Percentiles rank a stretch among this genome's conserved stretches.
phyloP scores from a whole-genome alignment of 495 filamentous ascomycete species.

The Talaromyces stipitatus region DNA sequence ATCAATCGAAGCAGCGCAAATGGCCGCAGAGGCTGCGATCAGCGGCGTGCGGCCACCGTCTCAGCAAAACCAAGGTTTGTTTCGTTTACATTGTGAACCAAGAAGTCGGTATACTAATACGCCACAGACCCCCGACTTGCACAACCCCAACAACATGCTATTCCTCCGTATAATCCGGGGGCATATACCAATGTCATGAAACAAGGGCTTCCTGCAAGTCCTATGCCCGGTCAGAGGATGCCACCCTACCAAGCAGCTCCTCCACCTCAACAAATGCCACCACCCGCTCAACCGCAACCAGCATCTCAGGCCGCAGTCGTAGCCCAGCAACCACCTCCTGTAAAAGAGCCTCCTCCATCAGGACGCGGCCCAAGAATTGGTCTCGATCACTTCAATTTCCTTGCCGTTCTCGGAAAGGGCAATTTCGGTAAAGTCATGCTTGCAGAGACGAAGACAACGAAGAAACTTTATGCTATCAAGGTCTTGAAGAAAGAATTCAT shows the following conservation, averaged over 20 bases:
- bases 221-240: slow-evolving; percentile 9
- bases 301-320: slow-evolving; percentile 19
- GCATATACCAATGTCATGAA: slow-evolving; percentile 59
- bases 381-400: slow-evolving; percentile 98
- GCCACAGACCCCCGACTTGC: slow-evolving; percentile 1
- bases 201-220: slow-evolving; percentile 24
- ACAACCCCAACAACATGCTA: slow-evolving; percentile 43
- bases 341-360: slow-evolving; percentile 47
- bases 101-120: slow-evolving; percentile 5
- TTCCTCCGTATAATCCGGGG: slow-evolving; percentile 64
- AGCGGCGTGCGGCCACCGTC: slow-evolving; percentile 22
- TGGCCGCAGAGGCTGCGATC: slow-evolving; percentile 28
- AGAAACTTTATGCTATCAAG: slow-evolving; percentile 96
- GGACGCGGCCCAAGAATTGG: slow-evolving; percentile 76
- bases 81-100: neutral
- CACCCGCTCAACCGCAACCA: slow-evolving; percentile 23
- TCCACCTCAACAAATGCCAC: slow-evolving; percentile 35
- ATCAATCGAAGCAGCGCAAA: slow-evolving; percentile 20
- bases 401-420: slow-evolving; percentile 96
- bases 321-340: slow-evolving; percentile 22
- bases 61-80: slow-evolving; percentile 29
- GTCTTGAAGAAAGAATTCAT: slow-evolving; percentile 99
- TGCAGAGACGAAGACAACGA: slow-evolving; percentile 87
- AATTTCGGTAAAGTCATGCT: slow-evolving; percentile 99
- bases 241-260: slow-evolving; percentile 26